Percentiles rank a stretch among this genome's conserved stretches.
phyloP scores from a whole-genome alignment of 1,284 basidiomycete species.

The Moniliophthora roreri region DNA sequence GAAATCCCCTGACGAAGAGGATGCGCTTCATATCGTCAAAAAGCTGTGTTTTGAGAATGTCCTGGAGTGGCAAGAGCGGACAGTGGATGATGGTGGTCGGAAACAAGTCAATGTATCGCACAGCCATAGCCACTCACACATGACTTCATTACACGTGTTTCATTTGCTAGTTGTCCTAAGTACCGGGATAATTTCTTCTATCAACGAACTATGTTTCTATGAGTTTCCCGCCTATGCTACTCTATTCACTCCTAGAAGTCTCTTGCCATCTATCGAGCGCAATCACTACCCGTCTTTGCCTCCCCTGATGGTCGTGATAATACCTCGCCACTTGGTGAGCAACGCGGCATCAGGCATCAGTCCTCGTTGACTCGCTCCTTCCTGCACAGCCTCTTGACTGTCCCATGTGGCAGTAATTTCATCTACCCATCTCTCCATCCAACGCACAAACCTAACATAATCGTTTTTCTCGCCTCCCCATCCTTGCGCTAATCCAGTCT shows the following conservation, averaged over 20 bases:
- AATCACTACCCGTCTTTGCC: neutral
- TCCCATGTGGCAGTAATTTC: constrained; percentile 1
- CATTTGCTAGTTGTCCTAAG: no score
- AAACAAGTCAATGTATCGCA: no score
- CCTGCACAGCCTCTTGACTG: neutral
- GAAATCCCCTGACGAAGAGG: constrained; percentile 85
- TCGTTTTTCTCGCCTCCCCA: neutral
- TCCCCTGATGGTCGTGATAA: constrained; percentile 6
- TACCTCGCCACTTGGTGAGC: constrained; percentile 7
- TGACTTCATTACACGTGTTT: no score
- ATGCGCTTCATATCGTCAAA: constrained; percentile 71
- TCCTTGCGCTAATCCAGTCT: neutral
- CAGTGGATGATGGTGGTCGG: no score
- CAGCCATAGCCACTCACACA: no score
- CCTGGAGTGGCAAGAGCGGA: no score
- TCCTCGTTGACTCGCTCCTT: neutral
- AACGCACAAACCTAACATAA: constrained; percentile 9
- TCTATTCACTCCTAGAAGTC: no score
- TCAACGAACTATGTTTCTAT: no score
- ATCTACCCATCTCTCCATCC: constrained; percentile 13
- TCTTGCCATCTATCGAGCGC: no score
- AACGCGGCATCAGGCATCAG: constrained; percentile 10
- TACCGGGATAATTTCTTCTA: no score
- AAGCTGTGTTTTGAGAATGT: neutral
- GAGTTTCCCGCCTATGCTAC: no score